Base-by-base conservation (phyloP, 2,329 filamentous ascomycete genomes). In the Fusarium tanahbumbuense region DNA sequence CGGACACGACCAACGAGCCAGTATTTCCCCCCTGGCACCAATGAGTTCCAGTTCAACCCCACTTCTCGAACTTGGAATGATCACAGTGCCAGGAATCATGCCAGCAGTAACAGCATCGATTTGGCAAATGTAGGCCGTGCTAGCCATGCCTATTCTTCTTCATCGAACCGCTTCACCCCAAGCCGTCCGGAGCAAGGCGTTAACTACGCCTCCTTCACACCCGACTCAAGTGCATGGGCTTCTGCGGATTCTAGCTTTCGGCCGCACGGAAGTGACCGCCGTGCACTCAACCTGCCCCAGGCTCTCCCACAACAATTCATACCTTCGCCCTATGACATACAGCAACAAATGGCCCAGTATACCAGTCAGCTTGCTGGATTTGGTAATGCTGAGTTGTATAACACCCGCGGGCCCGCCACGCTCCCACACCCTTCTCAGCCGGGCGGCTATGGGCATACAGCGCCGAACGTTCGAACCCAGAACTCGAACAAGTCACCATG, bases 1-100 rank as follows among this genome's bases (percentile, higher is more conserved):
- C 56, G 84, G 6, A 70, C 79, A 4, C 75, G 77, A 23, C 78
- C 83, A 52, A 13, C 48, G 16, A 28, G 10, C 22, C 27, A 27
- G 11, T 13, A 32, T 22, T 9, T 20, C 8, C 67, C 76, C 10
- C 77, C 41, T 81, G 81, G 53, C 23, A 22, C 20, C 16, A 37
- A 28, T 32, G 76, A 80, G 8, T 85, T 85, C 70, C 83, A 84
- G 65, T 76, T 83, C 66, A 85, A 87, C 66, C 82, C 84, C 2
- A 80, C 77, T 10, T 83, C 83, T 8, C 82, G 84, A 67, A 68
- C 83, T 5, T 87, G 85, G 85, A 77, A 77, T 50, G 76, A 76
- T 10, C 79, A 83, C 16, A 54, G 46, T 16, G 47, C 48, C 37
- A 55, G 59, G 13, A 68, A 76, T 20, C 72, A 77, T 18, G 73